Percentiles rank a stretch among this genome's conserved stretches.
Conservation (phyloP, 495 filamentous ascomycete genomes). For the Aspergillus conjunctus region DNA sequence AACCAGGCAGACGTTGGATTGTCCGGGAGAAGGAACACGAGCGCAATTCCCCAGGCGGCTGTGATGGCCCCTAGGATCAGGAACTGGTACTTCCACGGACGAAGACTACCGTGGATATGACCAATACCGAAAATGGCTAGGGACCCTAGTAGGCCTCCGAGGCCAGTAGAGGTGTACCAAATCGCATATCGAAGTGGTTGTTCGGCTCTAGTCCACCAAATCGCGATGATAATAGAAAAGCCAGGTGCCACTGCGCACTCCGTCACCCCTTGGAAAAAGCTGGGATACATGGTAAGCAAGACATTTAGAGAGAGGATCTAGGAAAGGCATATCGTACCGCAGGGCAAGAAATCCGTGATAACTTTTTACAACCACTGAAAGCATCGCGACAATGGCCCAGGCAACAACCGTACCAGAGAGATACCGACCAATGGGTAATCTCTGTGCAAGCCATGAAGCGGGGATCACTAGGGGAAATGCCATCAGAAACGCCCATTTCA, state of each 20-base stretch:
- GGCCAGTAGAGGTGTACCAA: background rate
- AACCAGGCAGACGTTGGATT: background rate
- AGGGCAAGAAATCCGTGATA: background rate
- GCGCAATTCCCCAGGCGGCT: background rate
- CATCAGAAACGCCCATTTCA: no score
- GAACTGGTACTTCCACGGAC: background rate
- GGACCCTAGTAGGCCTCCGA: background rate
- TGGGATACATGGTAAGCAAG: background rate
- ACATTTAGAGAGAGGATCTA: background rate
- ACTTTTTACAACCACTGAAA: background rate
- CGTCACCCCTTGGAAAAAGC: background rate
- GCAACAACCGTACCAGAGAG: background rate
- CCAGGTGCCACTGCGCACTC: background rate
- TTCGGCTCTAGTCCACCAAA: background rate
- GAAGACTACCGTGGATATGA: background rate
- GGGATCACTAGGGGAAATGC: background rate
- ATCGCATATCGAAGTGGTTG: background rate
- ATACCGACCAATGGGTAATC: background rate
- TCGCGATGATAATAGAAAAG: background rate
- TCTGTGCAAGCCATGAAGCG: background rate
- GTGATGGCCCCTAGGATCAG: background rate
- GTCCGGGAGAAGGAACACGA: background rate
- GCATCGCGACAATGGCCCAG: background rate
- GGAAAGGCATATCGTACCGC: background rate
- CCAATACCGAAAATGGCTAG: background rate